These are phyloP conservation scores for Boehmeria nivea DNA, from an alignment of 306 rosid species.

Conservation along the genomic window DNA sequence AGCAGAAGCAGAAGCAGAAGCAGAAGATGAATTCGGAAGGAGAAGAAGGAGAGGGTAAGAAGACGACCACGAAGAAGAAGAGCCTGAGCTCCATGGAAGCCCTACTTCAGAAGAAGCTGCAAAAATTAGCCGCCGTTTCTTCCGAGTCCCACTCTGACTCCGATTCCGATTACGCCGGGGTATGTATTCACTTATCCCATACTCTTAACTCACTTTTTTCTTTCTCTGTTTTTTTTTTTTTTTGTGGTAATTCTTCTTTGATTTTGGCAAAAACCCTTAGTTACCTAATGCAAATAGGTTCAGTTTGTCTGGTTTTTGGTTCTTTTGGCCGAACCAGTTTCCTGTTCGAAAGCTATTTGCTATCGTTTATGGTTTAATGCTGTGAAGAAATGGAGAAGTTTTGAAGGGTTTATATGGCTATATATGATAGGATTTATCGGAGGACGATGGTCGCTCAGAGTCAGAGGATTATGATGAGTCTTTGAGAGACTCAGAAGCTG, in stretches of 20 bases:
- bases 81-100: neutral
- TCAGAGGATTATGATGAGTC: slow-evolving; percentile 23
- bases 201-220: too few relatives aligned
- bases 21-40: neutral
- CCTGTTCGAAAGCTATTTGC: too few relatives aligned
- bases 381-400: too few relatives aligned
- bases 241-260: too few relatives aligned
- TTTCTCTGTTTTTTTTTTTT: too few relatives aligned
- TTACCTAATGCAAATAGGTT: too few relatives aligned
- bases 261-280: too few relatives aligned
- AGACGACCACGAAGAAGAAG: slow-evolving; percentile 7
- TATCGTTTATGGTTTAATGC: too few relatives aligned
- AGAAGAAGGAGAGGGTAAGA: neutral
- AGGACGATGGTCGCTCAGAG: slow-evolving; percentile 15
- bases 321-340: too few relatives aligned
- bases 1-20: neutral
- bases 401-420: slow-evolving; percentile 26
- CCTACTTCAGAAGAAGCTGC: neutral
- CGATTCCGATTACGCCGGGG: slow-evolving; percentile 26
- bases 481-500: slow-evolving; percentile 27
- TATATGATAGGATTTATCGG: too few relatives aligned
- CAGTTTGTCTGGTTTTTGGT: too few relatives aligned
- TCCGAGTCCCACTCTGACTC: slow-evolving; percentile 20
- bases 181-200: too few relatives aligned
- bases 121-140: neutral